Evolutionary conservation across 1,139 yeast species (phyloP), one percentile per base, ranked within the genome.

Genomic region (Candida glucosophila): DNA sequence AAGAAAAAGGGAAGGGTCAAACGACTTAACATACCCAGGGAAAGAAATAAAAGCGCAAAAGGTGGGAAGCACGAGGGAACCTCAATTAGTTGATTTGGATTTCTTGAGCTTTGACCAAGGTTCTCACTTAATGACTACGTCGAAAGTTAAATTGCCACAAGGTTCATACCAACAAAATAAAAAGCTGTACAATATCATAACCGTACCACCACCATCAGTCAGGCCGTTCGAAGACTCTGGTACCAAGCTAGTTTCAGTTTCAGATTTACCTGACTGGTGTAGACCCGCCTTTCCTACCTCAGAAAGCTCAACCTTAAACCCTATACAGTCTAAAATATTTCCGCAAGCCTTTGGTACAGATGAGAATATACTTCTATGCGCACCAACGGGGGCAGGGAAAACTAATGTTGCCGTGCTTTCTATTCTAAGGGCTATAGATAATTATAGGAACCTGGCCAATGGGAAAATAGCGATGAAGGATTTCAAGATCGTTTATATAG

Each of bases 321-420:
- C 82, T 25, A 73, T 90, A 13, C 99, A 92, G 51, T 81, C 95
- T 2, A 73, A 70, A 36, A 86, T 88, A 1, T 85, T 58, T 39
- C 92, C 94, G 2, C 52, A 59, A 19, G 96, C 94, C 0, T 83
- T 88, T 40, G 50, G 67, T 6, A 54, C 70, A 1, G 92, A 82
- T 42, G 69, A 69, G 11, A 90, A 88, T 40, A 48, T 90, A 25
- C 58, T 90, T 12, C 59, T 90, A 39, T 88, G 97, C 67, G 97
- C 98, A 1, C 98, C 98, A 3, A 90, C 98, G 1, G 98, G 98
- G 55, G 96, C 96, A 3, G 98, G 98, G 58, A 90, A 90, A 49
- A 90, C 98, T 9, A 90, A 90, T 49, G 94, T 88, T 17, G 98
- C 98, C 0, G 67, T 90, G 73, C 55, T 90, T 29, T 61, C 95